Conservation (phyloP, 768 basidiomycete species). For the Lactarius tabidus region DNA sequence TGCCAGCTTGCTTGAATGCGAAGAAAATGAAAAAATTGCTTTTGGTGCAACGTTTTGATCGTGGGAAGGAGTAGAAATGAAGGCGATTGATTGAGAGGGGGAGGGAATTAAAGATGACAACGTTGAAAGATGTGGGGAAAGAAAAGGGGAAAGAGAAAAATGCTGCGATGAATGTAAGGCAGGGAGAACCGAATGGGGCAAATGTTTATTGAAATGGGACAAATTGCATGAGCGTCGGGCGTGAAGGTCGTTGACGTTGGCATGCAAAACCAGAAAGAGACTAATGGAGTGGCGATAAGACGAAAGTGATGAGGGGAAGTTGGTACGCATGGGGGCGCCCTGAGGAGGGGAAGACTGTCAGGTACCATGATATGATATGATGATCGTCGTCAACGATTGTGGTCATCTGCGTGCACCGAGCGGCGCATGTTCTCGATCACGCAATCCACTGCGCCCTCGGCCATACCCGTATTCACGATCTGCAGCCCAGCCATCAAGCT, state of each 20-base stretch:
- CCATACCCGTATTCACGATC: constrained; percentile 24
- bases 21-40: not conserved
- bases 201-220: constrained; percentile 7
- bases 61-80: not conserved
- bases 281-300: constrained; percentile 2
- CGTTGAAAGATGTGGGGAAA: not conserved
- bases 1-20: constrained; percentile 14
- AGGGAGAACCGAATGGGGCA: constrained; percentile 1
- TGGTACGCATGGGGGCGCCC: not conserved
- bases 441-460: constrained; percentile 23
- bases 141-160: not conserved
- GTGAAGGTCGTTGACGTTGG: constrained; percentile 13
- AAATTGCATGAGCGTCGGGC: constrained; percentile 7
- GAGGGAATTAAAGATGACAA: not conserved
- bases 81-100: constrained; percentile 2
- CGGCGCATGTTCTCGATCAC: constrained; percentile 14
- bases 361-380: not conserved
- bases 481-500: constrained; percentile 19
- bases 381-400: not conserved
- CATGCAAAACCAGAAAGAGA: not conserved
- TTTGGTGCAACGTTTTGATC: constrained; percentile 12
- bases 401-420: constrained; percentile 2
- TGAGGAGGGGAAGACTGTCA: constrained; percentile 1
- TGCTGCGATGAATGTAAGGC: constrained; percentile 15
- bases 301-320: not conserved